Conservation (phyloP, 306 rosid genomes). For the Prunus mira region DNA sequence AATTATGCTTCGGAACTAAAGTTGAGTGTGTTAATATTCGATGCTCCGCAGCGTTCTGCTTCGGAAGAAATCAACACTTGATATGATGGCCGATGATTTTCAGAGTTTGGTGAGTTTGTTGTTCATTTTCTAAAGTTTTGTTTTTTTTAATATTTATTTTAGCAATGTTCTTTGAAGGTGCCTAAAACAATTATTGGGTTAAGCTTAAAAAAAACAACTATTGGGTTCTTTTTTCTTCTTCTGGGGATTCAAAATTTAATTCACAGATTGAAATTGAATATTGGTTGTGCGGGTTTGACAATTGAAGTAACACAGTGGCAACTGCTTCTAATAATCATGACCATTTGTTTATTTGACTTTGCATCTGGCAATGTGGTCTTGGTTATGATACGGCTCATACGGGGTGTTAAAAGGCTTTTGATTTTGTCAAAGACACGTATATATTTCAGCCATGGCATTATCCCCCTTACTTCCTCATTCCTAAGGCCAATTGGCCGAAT, state of each 20-base stretch:
- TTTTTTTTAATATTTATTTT: not conserved
- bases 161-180: not conserved
- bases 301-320: not conserved
- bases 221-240: not conserved
- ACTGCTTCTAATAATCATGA: not conserved
- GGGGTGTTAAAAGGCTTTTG: not conserved
- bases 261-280: not conserved
- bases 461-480: no score
- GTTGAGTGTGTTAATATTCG: not conserved
- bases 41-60: constrained; percentile 57
- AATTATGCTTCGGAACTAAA: not conserved
- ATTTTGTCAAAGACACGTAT: not conserved
- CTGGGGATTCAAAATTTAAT: not conserved
- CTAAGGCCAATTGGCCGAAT: not conserved
- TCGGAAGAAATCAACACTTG: constrained; percentile 53
- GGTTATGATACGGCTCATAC: not conserved
- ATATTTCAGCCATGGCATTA: no score
- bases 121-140: not conserved
- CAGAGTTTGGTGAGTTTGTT: constrained; percentile 48
- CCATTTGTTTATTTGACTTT: not conserved
- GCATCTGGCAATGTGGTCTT: not conserved
- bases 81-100: constrained; percentile 61
- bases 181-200: not conserved
- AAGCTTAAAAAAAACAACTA: not conserved
- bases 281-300: not conserved